Evolutionary conservation across 2,329 filamentous ascomycete species (phyloP).

Genomic region (Pezicula radicicola): DNA sequence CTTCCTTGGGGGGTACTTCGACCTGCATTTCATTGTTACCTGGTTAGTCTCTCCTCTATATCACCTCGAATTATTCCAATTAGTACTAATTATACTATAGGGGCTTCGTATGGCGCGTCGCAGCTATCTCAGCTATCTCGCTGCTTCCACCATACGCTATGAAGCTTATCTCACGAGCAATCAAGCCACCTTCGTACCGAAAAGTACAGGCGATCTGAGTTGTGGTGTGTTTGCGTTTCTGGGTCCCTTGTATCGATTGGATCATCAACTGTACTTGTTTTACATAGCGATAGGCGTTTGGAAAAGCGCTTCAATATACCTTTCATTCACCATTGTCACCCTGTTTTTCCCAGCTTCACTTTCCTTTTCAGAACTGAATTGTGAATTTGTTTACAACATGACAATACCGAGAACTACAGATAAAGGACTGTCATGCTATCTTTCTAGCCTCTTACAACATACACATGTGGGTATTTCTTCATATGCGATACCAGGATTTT

Average conservation of each 20-base stretch:
- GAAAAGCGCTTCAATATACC: no score
- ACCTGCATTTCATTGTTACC: conserved; percentile 74
- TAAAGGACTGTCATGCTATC: no score
- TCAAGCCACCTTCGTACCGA: conserved; percentile 90
- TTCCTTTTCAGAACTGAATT: no score
- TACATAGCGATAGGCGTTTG: no score
- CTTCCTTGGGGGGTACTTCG: conserved; percentile 87
- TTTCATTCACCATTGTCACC: no score
- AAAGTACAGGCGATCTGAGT: conserved; percentile 73
- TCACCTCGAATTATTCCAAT: not conserved
- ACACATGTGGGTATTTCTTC: no score
- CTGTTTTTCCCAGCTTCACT: conserved; percentile 1
- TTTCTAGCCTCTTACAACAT: no score
- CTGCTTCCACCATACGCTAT: conserved; percentile 83
- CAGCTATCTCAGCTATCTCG: conserved; percentile 75
- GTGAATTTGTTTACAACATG: no score
- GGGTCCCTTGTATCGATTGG: not conserved
- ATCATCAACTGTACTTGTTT: not conserved
- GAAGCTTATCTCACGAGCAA: conserved; percentile 78
- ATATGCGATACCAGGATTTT: no score
- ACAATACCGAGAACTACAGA: no score
- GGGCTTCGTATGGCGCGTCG: conserved; percentile 85
- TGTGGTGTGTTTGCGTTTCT: not conserved
- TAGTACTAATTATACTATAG: conserved; percentile 33
- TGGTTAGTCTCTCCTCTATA: conserved; percentile 40